Conservation (phyloP, 1,139 yeast genomes). For the Sugiyamaella pinicola region DNA sequence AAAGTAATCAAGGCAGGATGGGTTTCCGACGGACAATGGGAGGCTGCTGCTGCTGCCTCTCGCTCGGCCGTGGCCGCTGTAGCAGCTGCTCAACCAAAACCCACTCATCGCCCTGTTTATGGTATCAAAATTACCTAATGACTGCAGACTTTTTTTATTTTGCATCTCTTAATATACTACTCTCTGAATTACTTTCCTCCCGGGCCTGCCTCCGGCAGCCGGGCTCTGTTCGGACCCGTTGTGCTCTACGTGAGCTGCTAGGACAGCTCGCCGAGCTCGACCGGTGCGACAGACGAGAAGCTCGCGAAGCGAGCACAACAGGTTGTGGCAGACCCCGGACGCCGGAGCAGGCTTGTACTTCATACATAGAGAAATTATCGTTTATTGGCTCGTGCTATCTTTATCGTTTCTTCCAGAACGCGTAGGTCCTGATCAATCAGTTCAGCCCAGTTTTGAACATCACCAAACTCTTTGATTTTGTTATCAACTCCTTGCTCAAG, state of each 20-base stretch:
- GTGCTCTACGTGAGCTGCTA: too few relatives aligned
- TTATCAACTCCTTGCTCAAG: constrained; percentile 29
- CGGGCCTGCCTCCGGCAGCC: background rate
- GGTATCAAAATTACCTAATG: constrained; percentile 18
- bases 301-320: too few relatives aligned
- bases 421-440: constrained; percentile 53
- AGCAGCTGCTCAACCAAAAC: constrained; percentile 22
- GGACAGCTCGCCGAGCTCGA: too few relatives aligned
- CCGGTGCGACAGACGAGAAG: background rate
- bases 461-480: constrained; percentile 41
- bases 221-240: constrained; percentile 5
- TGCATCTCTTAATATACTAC: background rate
- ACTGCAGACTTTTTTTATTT: background rate
- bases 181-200: background rate
- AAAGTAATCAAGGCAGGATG: constrained; percentile 63
- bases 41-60: constrained; percentile 25
- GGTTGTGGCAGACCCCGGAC: constrained; percentile 5
- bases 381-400: constrained; percentile 2
- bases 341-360: too few relatives aligned
- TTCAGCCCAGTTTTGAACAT: constrained; percentile 52
- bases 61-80: constrained; percentile 21
- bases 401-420: constrained; percentile 47
- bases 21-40: constrained; percentile 50
- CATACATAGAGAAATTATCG: background rate
- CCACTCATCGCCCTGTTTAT: constrained; percentile 20